Evolutionary conservation across 2,329 filamentous ascomycete genomes (phyloP).

Genomic region (Fusarium mundagurra): DNA sequence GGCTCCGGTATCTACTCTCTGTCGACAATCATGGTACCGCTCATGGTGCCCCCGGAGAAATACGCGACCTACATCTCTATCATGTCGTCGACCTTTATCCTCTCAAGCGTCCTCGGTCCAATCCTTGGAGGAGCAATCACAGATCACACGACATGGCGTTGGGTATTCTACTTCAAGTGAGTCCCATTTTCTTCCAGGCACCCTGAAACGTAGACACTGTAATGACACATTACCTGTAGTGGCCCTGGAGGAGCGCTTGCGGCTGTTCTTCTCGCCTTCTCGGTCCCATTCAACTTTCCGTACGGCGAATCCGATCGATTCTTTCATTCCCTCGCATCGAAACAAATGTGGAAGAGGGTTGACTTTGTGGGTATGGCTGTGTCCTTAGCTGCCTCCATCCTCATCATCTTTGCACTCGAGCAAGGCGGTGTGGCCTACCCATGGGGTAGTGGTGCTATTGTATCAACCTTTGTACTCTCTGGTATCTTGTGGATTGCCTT

Average conservation of each 20-base stretch:
- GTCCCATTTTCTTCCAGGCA: neutral
- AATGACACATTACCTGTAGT: neutral
- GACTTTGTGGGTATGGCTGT: constrained; percentile 43
- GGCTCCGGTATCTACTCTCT: constrained; percentile 31
- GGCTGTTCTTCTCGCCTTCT: constrained; percentile 4
- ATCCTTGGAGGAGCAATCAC: constrained; percentile 13
- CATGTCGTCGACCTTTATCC: constrained; percentile 15
- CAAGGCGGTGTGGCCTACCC: constrained; percentile 54
- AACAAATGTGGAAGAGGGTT: constrained; percentile 8
- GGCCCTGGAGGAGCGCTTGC: constrained; percentile 8
- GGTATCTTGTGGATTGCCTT: constrained; percentile 8
- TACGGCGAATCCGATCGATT: neutral
- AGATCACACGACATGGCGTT: constrained; percentile 12
- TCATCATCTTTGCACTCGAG: constrained; percentile 58
- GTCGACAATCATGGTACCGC: constrained; percentile 16
- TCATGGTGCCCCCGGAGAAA: constrained; percentile 12
- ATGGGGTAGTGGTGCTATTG: constrained; percentile 54
- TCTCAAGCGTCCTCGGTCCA: constrained; percentile 13
- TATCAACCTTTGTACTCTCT: constrained; percentile 37
- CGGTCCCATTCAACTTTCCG: constrained; percentile 5
- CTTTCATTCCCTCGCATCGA: neutral
- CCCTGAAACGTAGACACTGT: neutral
- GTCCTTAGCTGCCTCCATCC: constrained; percentile 52
- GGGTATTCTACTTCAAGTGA: constrained; percentile 18
- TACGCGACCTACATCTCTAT: constrained; percentile 26